Conservation (phyloP, 1,139 yeast species). For the Protomyces macrosporus region DNA sequence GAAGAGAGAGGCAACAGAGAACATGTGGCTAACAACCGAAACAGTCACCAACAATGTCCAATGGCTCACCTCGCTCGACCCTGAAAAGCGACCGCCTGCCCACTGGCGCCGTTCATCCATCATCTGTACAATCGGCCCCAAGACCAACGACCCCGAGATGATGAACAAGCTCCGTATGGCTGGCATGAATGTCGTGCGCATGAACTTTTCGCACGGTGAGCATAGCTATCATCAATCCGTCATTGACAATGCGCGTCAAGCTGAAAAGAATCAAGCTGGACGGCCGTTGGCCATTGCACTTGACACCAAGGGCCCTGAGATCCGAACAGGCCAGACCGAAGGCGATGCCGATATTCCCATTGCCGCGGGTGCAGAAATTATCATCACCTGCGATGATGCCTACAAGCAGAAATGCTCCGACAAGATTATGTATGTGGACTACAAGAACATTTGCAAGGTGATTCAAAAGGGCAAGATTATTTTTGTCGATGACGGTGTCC, state of each 20-base stretch:
- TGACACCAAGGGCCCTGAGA: slow-evolving; percentile 99
- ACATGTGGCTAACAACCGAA: background rate
- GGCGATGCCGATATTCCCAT: slow-evolving; percentile 72
- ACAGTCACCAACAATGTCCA: slow-evolving; percentile 38
- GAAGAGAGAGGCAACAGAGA: background rate
- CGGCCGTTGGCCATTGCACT: slow-evolving; percentile 97
- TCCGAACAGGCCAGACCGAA: slow-evolving; percentile 92
- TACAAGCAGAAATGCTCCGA: slow-evolving; percentile 69
- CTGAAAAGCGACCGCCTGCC: slow-evolving; percentile 71
- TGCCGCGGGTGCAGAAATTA: slow-evolving; percentile 80
- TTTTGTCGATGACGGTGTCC: slow-evolving; percentile 95
- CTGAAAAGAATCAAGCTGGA: slow-evolving; percentile 84
- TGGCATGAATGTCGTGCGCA: slow-evolving; percentile 94
- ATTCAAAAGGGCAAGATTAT: slow-evolving; percentile 80
- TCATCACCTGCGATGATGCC: slow-evolving; percentile 81
- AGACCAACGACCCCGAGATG: slow-evolving; percentile 83
- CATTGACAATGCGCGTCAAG: slow-evolving; percentile 90
- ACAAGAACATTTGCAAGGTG: slow-evolving; percentile 92
- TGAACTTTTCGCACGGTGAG: slow-evolving; percentile 98
- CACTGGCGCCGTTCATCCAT: slow-evolving; percentile 90
- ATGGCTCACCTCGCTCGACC: slow-evolving; percentile 84
- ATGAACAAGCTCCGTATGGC: slow-evolving; percentile 87
- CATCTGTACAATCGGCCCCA: slow-evolving; percentile 98
- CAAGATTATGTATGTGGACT: slow-evolving; percentile 81
- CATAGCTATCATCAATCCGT: slow-evolving; percentile 94